Conservation (phyloP, 2,329 filamentous ascomycete genomes). For the Torrubiellomyces zombiae region DNA sequence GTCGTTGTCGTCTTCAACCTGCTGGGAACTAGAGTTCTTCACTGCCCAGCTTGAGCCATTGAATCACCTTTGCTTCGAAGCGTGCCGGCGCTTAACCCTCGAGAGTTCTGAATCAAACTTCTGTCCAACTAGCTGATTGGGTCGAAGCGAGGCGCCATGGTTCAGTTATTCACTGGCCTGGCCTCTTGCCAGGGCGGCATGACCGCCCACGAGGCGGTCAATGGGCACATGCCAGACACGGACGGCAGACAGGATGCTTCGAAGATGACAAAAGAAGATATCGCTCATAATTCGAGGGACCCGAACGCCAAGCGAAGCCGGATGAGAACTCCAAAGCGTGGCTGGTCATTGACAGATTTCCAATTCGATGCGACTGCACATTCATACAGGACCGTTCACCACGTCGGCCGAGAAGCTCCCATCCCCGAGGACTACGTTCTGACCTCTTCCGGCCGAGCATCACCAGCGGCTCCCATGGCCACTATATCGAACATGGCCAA, state of each 20-base stretch:
- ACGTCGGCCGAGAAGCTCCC: constrained; percentile 11
- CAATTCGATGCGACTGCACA: constrained; percentile 12
- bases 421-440: constrained; percentile 18
- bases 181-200: constrained; percentile 11
- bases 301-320: constrained; percentile 17
- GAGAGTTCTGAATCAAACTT: too few species aligned
- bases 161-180: constrained; percentile 15
- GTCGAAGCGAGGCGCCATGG: constrained; percentile 13
- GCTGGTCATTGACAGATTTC: constrained; percentile 30
- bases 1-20: too few species aligned
- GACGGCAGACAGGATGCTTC: constrained; percentile 4
- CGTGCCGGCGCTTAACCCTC: too few species aligned
- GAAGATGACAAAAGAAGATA: constrained; percentile 23
- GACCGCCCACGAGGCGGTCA: constrained; percentile 8
- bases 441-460: constrained; percentile 6
- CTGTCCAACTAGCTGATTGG: too few species aligned
- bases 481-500: constrained; percentile 8
- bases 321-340: constrained; percentile 24
- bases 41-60: too few species aligned
- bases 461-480: constrained; percentile 4
- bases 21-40: too few species aligned
- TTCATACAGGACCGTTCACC: constrained; percentile 9
- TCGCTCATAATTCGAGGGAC: constrained; percentile 21
- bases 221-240: constrained; percentile 6
- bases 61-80: too few species aligned